phyloP scores from a whole-genome alignment of 768 basidiomycete genomes.

The Trametes meyenii region DNA sequence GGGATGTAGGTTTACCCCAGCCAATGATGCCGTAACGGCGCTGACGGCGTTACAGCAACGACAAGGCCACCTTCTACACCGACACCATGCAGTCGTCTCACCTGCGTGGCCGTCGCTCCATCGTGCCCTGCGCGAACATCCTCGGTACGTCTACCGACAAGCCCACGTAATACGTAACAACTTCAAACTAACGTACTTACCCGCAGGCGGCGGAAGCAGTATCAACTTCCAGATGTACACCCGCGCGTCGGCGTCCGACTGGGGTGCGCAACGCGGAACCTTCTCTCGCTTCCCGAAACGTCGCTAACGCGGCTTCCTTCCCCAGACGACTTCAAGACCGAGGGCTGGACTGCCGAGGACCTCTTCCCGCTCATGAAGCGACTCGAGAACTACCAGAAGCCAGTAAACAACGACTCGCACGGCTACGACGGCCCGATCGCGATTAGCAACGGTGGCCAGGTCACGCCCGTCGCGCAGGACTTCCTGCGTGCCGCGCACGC shows the following conservation, averaged over 20 bases:
- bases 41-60: constrained; percentile 47
- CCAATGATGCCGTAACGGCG: not conserved
- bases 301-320: not conserved
- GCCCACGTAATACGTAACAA: not conserved
- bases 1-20: constrained; percentile 50
- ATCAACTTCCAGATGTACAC: constrained; percentile 85
- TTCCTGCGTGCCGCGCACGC: constrained; percentile 66
- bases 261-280: constrained; percentile 46
- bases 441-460: constrained; percentile 69
- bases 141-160: constrained; percentile 25
- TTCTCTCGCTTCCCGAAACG: not conserved
- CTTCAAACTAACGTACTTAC: not conserved
- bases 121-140: constrained; percentile 70
- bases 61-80: constrained; percentile 73
- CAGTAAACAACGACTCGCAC: constrained; percentile 64
- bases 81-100: constrained; percentile 60
- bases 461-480: constrained; percentile 66
- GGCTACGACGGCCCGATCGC: constrained; percentile 77
- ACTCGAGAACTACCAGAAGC: constrained; percentile 79
- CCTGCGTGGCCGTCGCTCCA: constrained; percentile 63
- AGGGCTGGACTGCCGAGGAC: constrained; percentile 70
- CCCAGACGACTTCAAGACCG: constrained; percentile 71
- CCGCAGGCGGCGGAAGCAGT: constrained; percentile 40
- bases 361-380: constrained; percentile 74
- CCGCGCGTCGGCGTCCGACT: constrained; percentile 69